A percentile compares a stretch with the other conserved stretches of the same genome.
These are phyloP conservation scores for Diospyros lotus DNA, from an alignment of 148 eudicot genomes.

Conservation along the genomic window DNA sequence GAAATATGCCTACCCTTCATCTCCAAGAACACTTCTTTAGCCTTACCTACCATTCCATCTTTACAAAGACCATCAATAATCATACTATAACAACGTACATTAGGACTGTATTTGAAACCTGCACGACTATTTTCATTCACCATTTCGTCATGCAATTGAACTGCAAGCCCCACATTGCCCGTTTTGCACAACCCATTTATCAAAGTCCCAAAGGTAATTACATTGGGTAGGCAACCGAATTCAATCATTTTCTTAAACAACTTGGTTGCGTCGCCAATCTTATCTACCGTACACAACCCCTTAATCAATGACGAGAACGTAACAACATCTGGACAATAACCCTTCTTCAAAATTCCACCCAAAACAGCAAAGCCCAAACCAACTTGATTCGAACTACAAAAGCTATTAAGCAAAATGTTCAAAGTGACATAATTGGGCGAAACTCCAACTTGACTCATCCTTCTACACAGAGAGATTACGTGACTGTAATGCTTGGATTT, in stretches of 20 bases:
- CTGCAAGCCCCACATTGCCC: constrained; percentile 17
- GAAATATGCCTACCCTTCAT: constrained; percentile 14
- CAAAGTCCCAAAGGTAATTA: constrained; percentile 26
- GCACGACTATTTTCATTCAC: constrained; percentile 7
- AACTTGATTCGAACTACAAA: constrained; percentile 16
- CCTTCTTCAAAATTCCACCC: constrained; percentile 27
- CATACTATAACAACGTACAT: constrained; percentile 23
- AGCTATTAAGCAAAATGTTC: constrained; percentile 25
- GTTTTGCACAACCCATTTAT: constrained; percentile 23
- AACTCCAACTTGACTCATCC: constrained; percentile 11
- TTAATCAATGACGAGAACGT: constrained; percentile 26
- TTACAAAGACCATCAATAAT: constrained; percentile 35
- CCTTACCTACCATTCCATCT: constrained; percentile 19
- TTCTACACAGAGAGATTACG: constrained; percentile 13
- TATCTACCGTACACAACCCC: constrained; percentile 27
- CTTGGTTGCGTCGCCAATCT: constrained; percentile 15
- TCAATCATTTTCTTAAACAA: constrained; percentile 18
- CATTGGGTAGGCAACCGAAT: constrained; percentile 25
- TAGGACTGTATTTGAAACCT: constrained; percentile 9
- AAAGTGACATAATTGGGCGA: constrained; percentile 20
- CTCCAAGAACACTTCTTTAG: constrained; percentile 21
- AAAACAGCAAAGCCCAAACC: constrained; percentile 25
- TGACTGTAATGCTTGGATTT: constrained; percentile 22
- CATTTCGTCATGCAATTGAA: constrained; percentile 22
- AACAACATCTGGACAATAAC: constrained; percentile 20